Evolutionary conservation across 208 protist species (phyloP).

Genomic region (Trypanosoma congolense): DNA sequence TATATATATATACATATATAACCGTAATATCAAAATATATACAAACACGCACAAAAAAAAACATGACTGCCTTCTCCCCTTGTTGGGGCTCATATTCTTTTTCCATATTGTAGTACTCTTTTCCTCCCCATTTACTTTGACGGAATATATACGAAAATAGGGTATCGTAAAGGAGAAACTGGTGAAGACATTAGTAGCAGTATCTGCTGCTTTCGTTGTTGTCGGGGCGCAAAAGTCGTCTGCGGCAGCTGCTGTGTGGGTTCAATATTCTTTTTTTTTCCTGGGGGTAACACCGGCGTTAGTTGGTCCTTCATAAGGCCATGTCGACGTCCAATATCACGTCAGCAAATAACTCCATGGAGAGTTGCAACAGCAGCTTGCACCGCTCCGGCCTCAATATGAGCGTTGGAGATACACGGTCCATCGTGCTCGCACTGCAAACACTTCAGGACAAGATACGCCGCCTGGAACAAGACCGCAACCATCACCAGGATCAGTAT

Average conservation of each 20-base stretch:
- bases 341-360: conserved; percentile 48
- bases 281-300: conserved; percentile 4
- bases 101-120: background rate
- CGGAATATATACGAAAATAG: too few species aligned
- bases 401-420: conserved; percentile 87
- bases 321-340: conserved; percentile 18
- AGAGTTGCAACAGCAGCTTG: conserved; percentile 68
- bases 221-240: too few species aligned
- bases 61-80: too few species aligned
- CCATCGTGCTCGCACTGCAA: conserved; percentile 86
- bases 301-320: conserved; percentile 7
- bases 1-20: background rate
- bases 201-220: too few species aligned
- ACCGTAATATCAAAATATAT: background rate
- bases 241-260: too few species aligned
- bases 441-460: conserved; percentile 87
- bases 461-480: conserved; percentile 76
- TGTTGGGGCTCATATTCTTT: too few species aligned
- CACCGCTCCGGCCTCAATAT: conserved; percentile 84
- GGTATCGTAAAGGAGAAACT: too few species aligned
- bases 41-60: too few species aligned
- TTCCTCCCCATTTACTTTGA: background rate
- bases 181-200: too few species aligned
- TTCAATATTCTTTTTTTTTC: conserved; percentile 18
- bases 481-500: conserved; percentile 88